Evolutionary conservation across 148 eudicot species (phyloP).

Genomic region (Chenopodium berlandieri): DNA sequence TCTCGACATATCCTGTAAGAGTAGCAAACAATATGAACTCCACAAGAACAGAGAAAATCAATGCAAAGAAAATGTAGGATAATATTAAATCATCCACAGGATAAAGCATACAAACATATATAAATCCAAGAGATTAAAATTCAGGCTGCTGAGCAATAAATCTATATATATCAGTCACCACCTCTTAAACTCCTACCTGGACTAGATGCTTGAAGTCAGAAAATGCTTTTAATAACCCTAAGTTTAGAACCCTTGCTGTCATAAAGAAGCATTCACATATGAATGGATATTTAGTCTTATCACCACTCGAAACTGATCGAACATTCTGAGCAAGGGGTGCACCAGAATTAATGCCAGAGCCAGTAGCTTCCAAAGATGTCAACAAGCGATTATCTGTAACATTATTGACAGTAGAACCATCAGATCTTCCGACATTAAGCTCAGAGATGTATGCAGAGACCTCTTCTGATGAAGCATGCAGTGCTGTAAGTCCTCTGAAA

Average conservation of each 20-base stretch:
- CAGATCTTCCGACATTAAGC: conserved; percentile 37
- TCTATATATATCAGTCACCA: background rate
- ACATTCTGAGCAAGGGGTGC: conserved; percentile 35
- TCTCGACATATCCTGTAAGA: conserved; percentile 79
- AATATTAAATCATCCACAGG: background rate
- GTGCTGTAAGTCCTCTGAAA: conserved; percentile 79
- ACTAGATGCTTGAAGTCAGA: conserved; percentile 95
- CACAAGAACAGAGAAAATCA: conserved; percentile 2
- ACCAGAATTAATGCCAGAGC: conserved; percentile 47
- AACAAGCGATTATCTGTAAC: conserved; percentile 47
- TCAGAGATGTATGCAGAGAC: conserved; percentile 57
- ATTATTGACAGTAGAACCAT: conserved; percentile 24
- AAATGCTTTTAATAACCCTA: conserved; percentile 89
- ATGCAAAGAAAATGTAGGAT: background rate
- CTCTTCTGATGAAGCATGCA: conserved; percentile 98
- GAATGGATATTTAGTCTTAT: conserved; percentile 59
- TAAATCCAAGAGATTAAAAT: background rate
- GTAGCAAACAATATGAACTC: conserved; percentile 15
- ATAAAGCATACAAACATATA: background rate
- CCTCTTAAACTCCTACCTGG: conserved; percentile 51
- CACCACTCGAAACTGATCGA: conserved; percentile 42
- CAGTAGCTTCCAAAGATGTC: conserved; percentile 61
- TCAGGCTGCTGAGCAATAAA: conserved; percentile 4
- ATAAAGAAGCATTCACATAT: conserved; percentile 98
- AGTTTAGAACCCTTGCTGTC: conserved; percentile 95